Base-by-base conservation (phyloP, 2,329 filamentous ascomycete species). In the Sporothrix pseudoabietina region DNA sequence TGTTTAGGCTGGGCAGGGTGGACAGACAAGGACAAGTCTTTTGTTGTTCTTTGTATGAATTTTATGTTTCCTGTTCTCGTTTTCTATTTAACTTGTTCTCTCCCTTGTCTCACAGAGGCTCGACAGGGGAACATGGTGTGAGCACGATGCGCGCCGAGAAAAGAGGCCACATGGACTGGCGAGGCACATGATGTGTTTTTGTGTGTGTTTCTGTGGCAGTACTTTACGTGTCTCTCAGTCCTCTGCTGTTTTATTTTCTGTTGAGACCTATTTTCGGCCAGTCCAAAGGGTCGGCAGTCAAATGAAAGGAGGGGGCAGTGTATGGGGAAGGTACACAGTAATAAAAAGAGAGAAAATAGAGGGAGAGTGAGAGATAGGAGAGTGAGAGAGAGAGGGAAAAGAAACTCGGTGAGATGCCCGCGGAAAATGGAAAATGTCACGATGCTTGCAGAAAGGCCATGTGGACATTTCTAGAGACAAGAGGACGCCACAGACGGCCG, bases 101-200 rank as follows among this genome's bases (percentile, higher is more conserved):
- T 44, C 12, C 16, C 16, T 16, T 39, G 19, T 65, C 61, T 30
- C 39, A 47, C 61, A 8, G n/a, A 66, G n/a, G 35, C 35, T 35
- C 35, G 35, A 35, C 35, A 35, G 35, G 35, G 22, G 41, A n/a
- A 4, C 3, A 26, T 30, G 39, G 39, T 47, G 61, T 66, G 61
- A 41, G 35, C 7, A 22, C 32, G n/a, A 47, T 47, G 39, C 61
- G 22, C 26, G 39, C 39, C 61, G 39, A 47, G 39, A 26, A 65
- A 49, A 65, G 44, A 30, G 44, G 47, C 65, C 47, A 52, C 65
- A 68, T 35, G 65, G 44, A 49, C 52, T 16, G 63, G 22, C 12
- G 5, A 68, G 39, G 59, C 63, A 52, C 41, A 68, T 68, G 63
- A 68, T 32, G 63, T 49, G 22, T 49, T 68, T 68, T 32, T 35